These are phyloP conservation scores for Talaromyces proteolyticus DNA, from an alignment of 495 filamentous ascomycete genomes.

Conservation along the genomic window DNA sequence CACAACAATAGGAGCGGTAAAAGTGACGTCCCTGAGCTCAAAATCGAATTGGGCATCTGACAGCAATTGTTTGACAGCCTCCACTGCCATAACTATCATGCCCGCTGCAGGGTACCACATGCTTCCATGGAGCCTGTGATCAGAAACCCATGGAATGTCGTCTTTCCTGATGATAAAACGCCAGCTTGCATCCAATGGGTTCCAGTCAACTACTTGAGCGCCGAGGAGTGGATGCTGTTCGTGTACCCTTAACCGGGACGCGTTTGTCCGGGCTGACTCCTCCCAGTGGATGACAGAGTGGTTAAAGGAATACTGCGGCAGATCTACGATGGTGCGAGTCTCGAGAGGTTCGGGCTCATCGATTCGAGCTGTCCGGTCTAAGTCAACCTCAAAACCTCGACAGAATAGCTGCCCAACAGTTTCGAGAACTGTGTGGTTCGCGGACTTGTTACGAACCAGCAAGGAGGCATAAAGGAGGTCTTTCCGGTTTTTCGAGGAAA, in stretches of 20 bases:
- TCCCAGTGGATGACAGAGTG: conserved; percentile 18
- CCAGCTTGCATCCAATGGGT: conserved; percentile 9
- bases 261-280: conserved; percentile 19
- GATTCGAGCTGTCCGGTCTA: too few species aligned
- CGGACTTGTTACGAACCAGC: background rate
- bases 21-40: too few species aligned
- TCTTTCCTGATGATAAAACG: conserved; percentile 7
- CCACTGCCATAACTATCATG: conserved; percentile 11
- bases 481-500: background rate
- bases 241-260: conserved; percentile 24
- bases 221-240: conserved; percentile 13
- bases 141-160: conserved; percentile 12
- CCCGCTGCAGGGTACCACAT: conserved; percentile 9
- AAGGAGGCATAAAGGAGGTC: background rate
- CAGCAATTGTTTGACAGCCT: conserved; percentile 27
- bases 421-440: background rate
- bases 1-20: too few species aligned
- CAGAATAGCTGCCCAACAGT: background rate
- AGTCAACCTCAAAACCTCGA: background rate
- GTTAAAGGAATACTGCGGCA: conserved; percentile 31
- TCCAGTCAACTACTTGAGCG: conserved; percentile 4
- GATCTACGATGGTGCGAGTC: conserved; percentile 23
- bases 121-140: conserved; percentile 9
- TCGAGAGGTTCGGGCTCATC: conserved; percentile 7
- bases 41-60: too few species aligned